Evolutionary conservation across 495 filamentous ascomycete species (phyloP), one percentile per base, ranked within the genome.

Genomic region (Letharia columbiana): DNA sequence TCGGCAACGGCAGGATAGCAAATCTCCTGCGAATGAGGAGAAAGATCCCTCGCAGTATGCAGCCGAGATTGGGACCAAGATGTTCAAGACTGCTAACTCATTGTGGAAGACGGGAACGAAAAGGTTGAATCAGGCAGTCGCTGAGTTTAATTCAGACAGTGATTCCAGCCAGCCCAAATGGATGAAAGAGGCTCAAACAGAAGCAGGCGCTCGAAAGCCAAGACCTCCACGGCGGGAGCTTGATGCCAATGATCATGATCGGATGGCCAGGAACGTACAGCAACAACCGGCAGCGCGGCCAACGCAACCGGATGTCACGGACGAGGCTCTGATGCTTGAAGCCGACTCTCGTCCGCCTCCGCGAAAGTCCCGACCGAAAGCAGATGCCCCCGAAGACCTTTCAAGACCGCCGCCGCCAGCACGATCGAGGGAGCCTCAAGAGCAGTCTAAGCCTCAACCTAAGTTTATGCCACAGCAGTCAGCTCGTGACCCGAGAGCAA

Each of bases 31-130:
- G 4, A 79, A 78, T 42, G 81, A 77, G 2, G 93, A 96, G 39
- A 86, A 79, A 63, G 94, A 96, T 68, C 81, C 95, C 49, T 80
- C 90, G 0, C 89, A 92, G 67, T 81, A 87, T 20, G 94, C 94
- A 15, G 85, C 91, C 17, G 88, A 89, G 66, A 80, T 97, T 72
- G 89, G 94, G 23, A 89, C 81, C 42, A 96, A 84, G 67, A 74
- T 98, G 17, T 84, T 96, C 72, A 98, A 98, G 72, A 91, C 91
- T n/a, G 94, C 95, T 1, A 92, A 91, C 69, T 90, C 88, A 4
- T 74, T 98, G 4, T 98, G 94, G 94, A 98, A 96, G 74, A 88
- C 87, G 9, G 87, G 92, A 4, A 91, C 90, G 69, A 98, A 96
- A 75, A 93, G 89, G 73, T 86, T 98, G n/a, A 92, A 96, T 71